Conservation (phyloP, 306 rosid genomes). For the Luffa aegyptiaca region DNA sequence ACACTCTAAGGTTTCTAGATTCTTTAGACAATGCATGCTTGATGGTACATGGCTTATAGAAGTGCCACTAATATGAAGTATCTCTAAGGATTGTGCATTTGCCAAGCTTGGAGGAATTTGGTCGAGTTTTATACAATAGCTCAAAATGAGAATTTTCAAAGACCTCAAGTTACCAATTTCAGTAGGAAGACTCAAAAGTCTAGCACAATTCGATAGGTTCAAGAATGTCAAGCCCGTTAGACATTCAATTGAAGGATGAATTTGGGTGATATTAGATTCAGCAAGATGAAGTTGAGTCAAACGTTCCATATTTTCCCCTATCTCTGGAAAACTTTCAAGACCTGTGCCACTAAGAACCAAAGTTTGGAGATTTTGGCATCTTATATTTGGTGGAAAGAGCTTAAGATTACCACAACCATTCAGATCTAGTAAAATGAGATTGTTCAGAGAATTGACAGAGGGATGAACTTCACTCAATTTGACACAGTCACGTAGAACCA, state of each 20-base stretch:
- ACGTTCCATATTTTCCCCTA: background rate
- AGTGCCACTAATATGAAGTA: background rate
- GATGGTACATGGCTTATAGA: background rate
- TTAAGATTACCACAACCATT: background rate
- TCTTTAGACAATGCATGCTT: background rate
- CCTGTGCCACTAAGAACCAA: background rate
- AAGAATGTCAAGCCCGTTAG: slow-evolving; percentile 5
- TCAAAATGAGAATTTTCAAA: slow-evolving; percentile 7
- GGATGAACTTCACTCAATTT: background rate
- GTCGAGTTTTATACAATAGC: background rate
- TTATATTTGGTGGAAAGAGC: background rate
- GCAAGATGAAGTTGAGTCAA: slow-evolving; percentile 12
- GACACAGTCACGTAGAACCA: background rate
- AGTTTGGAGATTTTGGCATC: background rate
- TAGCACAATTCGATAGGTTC: slow-evolving; percentile 2
- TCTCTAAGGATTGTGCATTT: background rate
- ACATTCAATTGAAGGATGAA: slow-evolving; percentile 1
- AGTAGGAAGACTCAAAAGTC: slow-evolving; percentile 7
- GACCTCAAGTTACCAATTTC: slow-evolving; percentile 6
- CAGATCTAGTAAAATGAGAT: background rate
- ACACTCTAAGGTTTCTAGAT: background rate
- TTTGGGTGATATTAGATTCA: background rate
- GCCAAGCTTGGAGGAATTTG: slow-evolving; percentile 2
- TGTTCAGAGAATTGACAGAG: background rate
- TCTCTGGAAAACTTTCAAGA: slow-evolving; percentile 11